Evolutionary conservation across 495 filamentous ascomycete genomes (phyloP).

Genomic region (Margaritispora aquatica): DNA sequence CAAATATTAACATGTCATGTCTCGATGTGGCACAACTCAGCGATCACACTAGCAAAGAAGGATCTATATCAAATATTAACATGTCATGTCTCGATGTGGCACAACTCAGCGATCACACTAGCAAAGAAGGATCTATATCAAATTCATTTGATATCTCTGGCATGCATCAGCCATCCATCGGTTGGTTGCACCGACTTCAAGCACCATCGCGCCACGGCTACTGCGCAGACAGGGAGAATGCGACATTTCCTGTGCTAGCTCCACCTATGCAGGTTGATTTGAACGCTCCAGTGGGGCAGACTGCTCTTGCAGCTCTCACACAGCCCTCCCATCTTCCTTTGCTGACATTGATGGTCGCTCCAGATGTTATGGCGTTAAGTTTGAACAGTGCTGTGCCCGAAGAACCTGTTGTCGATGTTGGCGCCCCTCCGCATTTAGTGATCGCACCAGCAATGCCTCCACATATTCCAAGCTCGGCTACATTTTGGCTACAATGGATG

Average conservation of each 20-base stretch:
- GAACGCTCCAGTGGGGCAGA: background rate
- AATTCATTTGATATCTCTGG: background rate
- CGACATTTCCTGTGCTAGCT: background rate
- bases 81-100: too few relatives aligned
- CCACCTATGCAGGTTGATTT: background rate
- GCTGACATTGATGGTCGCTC: slow-evolving; percentile 40
- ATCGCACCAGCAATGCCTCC: slow-evolving; percentile 39
- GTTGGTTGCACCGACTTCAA: background rate
- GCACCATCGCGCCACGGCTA: background rate
- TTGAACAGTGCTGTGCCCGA: slow-evolving; percentile 42
- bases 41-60: too few relatives aligned
- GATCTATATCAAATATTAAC: too few relatives aligned
- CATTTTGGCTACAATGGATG: slow-evolving; percentile 11
- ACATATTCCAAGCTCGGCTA: slow-evolving; percentile 47
- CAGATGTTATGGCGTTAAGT: slow-evolving; percentile 28
- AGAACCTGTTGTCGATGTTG: slow-evolving; percentile 30
- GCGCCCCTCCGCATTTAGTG: slow-evolving; percentile 32
- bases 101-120: too few relatives aligned
- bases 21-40: too few relatives aligned
- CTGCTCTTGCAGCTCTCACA: slow-evolving; percentile 5
- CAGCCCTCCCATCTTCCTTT: slow-evolving; percentile 39
- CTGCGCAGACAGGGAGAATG: background rate
- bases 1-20: too few relatives aligned
- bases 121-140: too few relatives aligned
- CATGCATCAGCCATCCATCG: too few relatives aligned